Evolutionary conservation across 345 rosid species (phyloP).

Genomic region (Psidium friedrichsthalianum): DNA sequence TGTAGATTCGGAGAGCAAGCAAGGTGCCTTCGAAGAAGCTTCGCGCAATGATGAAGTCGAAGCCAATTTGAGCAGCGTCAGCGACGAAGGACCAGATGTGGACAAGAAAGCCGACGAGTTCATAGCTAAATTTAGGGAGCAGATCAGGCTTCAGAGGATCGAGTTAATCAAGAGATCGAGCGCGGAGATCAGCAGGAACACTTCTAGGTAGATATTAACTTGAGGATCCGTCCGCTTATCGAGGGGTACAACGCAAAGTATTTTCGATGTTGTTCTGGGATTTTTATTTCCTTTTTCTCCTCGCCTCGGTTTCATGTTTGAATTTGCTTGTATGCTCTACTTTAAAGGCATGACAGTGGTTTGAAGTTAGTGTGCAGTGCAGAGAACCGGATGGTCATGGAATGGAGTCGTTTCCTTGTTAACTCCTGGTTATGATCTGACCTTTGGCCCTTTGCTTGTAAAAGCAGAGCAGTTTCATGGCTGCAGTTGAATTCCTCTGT

Average conservation of each 20-base stretch:
- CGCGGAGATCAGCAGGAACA: conserved; percentile 10
- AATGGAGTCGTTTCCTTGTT: not conserved
- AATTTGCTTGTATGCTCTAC: not conserved
- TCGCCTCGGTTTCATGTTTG: not conserved
- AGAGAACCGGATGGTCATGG: not conserved
- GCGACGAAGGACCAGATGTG: conserved; percentile 64
- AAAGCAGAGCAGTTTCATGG: not conserved
- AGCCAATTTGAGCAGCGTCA: conserved; percentile 8
- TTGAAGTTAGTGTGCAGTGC: not conserved
- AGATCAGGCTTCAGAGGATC: conserved; percentile 92
- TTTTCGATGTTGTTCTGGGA: not conserved
- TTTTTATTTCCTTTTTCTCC: not conserved
- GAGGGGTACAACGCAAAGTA: not conserved
- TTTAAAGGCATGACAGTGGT: not conserved
- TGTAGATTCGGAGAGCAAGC: not conserved
- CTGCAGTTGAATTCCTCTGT: not conserved
- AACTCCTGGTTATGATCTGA: too few relatives aligned
- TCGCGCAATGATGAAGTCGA: conserved; percentile 10
- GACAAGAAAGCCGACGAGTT: conserved; percentile 95
- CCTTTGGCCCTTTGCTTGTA: too few relatives aligned
- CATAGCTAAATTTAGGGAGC: conserved; percentile 98
- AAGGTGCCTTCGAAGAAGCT: conserved; percentile 7
- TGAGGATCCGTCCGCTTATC: not conserved
- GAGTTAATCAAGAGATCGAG: conserved; percentile 77
- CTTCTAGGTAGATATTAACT: conserved; percentile 8